phyloP scores from a whole-genome alignment of 305 asterid species.

The Fraxinus xanthoxyloides region DNA sequence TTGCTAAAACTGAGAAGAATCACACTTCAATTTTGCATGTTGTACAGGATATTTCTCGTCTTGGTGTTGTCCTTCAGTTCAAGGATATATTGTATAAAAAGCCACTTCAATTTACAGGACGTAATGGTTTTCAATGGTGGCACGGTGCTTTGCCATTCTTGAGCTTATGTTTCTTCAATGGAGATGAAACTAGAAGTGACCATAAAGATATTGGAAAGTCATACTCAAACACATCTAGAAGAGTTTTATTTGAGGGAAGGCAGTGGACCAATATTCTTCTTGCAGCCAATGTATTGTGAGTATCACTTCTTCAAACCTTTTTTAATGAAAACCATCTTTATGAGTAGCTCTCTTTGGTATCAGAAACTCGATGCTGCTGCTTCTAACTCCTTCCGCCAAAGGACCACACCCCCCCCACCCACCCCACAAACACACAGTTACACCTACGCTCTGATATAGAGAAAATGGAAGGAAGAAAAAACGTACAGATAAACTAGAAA shows the following conservation, averaged over 20 bases:
- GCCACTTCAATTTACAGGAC: conserved; percentile 48
- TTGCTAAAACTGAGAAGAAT: conserved; percentile 19
- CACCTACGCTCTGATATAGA: not conserved
- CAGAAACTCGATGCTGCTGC: not conserved
- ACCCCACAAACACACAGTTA: not conserved
- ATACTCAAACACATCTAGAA: conserved; percentile 39
- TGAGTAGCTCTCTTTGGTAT: not conserved
- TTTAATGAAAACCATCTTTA: not conserved
- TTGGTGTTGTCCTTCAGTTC: conserved; percentile 44
- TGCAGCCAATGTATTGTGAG: conserved; percentile 79
- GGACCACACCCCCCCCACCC: not conserved
- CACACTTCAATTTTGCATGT: conserved; percentile 26
- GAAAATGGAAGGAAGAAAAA: not conserved
- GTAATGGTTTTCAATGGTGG: conserved; percentile 47
- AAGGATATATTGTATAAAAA: conserved; percentile 50
- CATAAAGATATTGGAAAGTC: conserved; percentile 37
- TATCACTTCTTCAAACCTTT: conserved; percentile 13
- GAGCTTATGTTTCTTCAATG: conserved; percentile 58
- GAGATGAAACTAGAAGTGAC: conserved; percentile 44
- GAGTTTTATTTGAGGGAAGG: conserved; percentile 49
- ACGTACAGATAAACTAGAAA: not conserved
- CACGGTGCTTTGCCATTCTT: conserved; percentile 39
- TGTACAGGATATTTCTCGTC: conserved; percentile 49
- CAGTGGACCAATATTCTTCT: conserved; percentile 69
- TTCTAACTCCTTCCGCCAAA: not conserved